Conservation (phyloP, 2,329 filamentous ascomycete genomes). For the Sarocladiaceae sp. region DNA sequence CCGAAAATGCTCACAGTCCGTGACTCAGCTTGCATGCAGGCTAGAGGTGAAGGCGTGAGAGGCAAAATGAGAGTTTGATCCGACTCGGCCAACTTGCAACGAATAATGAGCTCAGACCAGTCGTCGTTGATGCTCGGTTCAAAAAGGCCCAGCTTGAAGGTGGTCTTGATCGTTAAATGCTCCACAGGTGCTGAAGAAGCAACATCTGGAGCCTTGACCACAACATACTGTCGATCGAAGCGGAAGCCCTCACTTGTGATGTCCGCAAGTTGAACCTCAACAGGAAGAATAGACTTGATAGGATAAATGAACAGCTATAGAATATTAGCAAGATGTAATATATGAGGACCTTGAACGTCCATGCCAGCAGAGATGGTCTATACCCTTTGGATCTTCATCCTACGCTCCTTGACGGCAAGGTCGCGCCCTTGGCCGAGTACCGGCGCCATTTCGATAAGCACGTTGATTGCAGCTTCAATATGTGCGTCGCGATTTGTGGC, state of each 20-base stretch:
- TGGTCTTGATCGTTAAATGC: conserved; percentile 16
- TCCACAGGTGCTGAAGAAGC: conserved; percentile 10
- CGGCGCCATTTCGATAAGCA: background rate
- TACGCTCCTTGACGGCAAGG: background rate
- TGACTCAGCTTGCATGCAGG: conserved; percentile 12
- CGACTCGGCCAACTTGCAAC: conserved; percentile 12
- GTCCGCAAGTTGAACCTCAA: conserved; percentile 16
- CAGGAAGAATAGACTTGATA: conserved; percentile 16
- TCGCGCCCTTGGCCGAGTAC: background rate
- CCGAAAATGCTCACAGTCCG: conserved; percentile 17
- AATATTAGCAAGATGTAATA: background rate
- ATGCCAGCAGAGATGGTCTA: background rate
- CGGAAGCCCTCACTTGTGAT: conserved; percentile 17
- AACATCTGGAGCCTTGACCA: conserved; percentile 12
- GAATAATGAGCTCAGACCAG: conserved; percentile 16
- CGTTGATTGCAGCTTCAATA: too few species aligned
- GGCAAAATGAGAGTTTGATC: conserved; percentile 14
- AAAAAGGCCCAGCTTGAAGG: conserved; percentile 14
- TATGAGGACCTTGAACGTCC: background rate
- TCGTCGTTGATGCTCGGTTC: conserved; percentile 16
- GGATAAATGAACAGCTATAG: conserved; percentile 17
- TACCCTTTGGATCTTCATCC: conserved; percentile 16
- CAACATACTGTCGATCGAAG: conserved; percentile 17
- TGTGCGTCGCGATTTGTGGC: background rate
- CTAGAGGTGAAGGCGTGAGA: conserved; percentile 15